Evolutionary conservation across 805 yeast species (phyloP).

Genomic region (Saccharomycopsis oosterbeekiorum): DNA sequence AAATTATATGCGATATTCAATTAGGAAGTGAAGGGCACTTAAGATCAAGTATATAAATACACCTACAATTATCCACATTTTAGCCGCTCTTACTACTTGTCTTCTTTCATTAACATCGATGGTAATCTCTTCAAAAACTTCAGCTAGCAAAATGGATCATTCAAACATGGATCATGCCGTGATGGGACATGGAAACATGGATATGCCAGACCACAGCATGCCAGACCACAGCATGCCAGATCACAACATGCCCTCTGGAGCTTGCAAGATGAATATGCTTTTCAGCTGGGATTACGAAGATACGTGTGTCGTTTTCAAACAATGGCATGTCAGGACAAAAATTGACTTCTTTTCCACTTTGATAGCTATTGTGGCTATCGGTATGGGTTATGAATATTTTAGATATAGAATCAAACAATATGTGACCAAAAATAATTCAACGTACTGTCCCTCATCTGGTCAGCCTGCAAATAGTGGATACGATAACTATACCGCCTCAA

Average conservation of each 20-base stretch:
- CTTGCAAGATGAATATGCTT: conserved; percentile 41
- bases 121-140: background rate
- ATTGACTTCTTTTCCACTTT: conserved; percentile 44
- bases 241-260: conserved; percentile 20
- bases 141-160: background rate
- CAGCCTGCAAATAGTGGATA: background rate
- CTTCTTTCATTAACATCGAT: background rate
- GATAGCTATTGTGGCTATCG: conserved; percentile 35
- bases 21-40: background rate
- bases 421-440: background rate
- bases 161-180: background rate
- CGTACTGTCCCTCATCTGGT: background rate
- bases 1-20: too few species aligned
- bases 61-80: too few species aligned
- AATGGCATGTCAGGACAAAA: conserved; percentile 67
- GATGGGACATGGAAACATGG: background rate
- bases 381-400: conserved; percentile 55
- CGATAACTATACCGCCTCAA: background rate
- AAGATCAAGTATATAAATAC: background rate
- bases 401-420: conserved; percentile 22
- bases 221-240: conserved; percentile 19
- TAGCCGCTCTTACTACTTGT: background rate
- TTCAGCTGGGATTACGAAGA: conserved; percentile 72
- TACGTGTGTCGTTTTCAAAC: conserved; percentile 60
- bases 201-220: conserved; percentile 1